phyloP scores from a whole-genome alignment of 371 early-diverging fungal genomes.

The Parasitella parasitica region DNA sequence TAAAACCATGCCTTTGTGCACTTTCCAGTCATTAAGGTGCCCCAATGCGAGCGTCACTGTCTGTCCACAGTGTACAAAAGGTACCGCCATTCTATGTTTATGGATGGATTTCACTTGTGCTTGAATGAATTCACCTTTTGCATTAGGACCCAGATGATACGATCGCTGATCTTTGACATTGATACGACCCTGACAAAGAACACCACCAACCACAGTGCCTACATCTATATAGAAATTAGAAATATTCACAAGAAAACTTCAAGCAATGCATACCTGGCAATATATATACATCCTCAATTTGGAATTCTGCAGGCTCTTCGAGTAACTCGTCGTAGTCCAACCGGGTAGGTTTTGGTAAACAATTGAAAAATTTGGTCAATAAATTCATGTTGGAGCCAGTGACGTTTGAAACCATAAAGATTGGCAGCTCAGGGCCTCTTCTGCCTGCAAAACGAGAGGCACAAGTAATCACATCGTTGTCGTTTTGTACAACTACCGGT shows the following conservation, averaged over 20 bases:
- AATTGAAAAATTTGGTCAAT: constrained; percentile 72
- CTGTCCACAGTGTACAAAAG: constrained; percentile 79
- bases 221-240: constrained; percentile 34
- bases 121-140: constrained; percentile 50
- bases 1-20: constrained; percentile 88
- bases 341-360: constrained; percentile 55
- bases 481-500: constrained; percentile 74
- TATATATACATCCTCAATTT: constrained; percentile 85
- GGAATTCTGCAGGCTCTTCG: constrained; percentile 71
- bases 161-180: constrained; percentile 25
- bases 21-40: constrained; percentile 34
- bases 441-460: constrained; percentile 59
- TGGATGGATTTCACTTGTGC: constrained; percentile 81
- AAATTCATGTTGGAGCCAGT: constrained; percentile 81
- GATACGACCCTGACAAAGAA: constrained; percentile 52
- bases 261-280: constrained; percentile 87
- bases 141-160: constrained; percentile 58
- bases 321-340: constrained; percentile 35
- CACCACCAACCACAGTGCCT: constrained; percentile 57
- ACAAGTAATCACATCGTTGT: constrained; percentile 69
- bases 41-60: constrained; percentile 77
- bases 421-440: constrained; percentile 66
- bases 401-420: constrained; percentile 88
- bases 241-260: background rate
- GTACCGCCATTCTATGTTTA: constrained; percentile 77